These are phyloP conservation scores for Pseudocercospora musae DNA, from an alignment of 2,329 filamentous ascomycete genomes.

Conservation along the genomic window DNA sequence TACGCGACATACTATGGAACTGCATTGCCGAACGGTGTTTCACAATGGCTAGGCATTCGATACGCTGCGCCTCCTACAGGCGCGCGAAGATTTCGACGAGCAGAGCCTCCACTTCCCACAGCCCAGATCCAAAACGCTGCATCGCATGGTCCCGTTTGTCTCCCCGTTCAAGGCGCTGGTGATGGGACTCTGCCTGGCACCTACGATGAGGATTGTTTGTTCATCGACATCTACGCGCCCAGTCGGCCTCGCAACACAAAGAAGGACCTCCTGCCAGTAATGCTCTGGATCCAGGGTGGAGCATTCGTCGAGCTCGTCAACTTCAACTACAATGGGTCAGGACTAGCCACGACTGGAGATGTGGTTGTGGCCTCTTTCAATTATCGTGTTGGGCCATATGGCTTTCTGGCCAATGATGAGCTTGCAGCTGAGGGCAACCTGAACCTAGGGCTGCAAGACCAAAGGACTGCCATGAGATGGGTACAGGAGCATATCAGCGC, in stretches of 20 bases:
- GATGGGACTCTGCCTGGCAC: constrained; percentile 26
- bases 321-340: constrained; percentile 38
- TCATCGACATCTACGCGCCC: constrained; percentile 62
- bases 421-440: constrained; percentile 30
- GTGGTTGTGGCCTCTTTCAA: constrained; percentile 68
- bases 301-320: constrained; percentile 37
- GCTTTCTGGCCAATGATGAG: constrained; percentile 56
- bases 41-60: not conserved
- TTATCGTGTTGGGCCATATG: constrained; percentile 69
- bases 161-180: not conserved
- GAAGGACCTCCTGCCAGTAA: constrained; percentile 52
- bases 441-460: constrained; percentile 32
- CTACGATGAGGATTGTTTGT: constrained; percentile 59
- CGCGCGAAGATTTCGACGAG: not conserved
- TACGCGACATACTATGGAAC: not conserved
- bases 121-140: not conserved
- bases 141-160: not conserved
- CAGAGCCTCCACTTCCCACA: not conserved
- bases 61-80: not conserved
- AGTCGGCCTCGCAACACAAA: constrained; percentile 45
- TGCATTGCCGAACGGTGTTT: not conserved
- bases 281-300: constrained; percentile 47
- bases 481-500: constrained; percentile 19
- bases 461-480: constrained; percentile 35
- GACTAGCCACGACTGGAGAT: constrained; percentile 47